These are phyloP conservation scores for Monilinia aucupariae DNA, from an alignment of 2,329 filamentous ascomycete species.

Conservation along the genomic window DNA sequence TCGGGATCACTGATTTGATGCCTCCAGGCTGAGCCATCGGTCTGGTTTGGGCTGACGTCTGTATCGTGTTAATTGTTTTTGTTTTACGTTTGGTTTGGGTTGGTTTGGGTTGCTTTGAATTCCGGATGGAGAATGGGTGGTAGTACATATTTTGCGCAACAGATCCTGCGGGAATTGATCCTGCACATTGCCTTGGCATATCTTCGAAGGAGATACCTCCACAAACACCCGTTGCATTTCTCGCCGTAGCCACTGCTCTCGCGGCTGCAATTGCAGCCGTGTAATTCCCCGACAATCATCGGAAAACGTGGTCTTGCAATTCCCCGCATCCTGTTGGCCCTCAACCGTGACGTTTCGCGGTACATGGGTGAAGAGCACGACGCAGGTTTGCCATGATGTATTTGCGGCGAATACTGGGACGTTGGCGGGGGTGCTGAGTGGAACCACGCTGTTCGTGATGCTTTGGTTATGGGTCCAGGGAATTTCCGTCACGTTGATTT, in stretches of 20 bases:
- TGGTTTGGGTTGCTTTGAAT: too few species aligned
- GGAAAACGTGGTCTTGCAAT: not conserved
- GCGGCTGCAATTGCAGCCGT: not conserved
- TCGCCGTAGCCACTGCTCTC: not conserved
- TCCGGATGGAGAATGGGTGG: not conserved
- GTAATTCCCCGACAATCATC: not conserved
- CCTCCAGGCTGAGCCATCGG: constrained; percentile 1
- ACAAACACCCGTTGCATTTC: not conserved
- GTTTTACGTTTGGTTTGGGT: too few species aligned
- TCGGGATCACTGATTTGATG: not conserved
- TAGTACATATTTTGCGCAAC: not conserved
- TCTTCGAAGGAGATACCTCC: not conserved
- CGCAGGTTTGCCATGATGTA: constrained; percentile 10
- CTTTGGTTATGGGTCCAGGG: not conserved
- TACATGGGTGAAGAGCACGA: not conserved
- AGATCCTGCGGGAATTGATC: not conserved
- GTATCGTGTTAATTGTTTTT: not conserved
- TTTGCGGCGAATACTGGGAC: not conserved
- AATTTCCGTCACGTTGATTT: constrained; percentile 10
- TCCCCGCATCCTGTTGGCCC: constrained; percentile 6
- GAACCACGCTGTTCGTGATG: constrained; percentile 7
- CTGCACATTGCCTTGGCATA: not conserved
- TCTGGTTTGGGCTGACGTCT: not conserved
- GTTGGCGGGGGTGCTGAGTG: not conserved
- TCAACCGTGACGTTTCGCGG: not conserved